These are phyloP conservation scores for Penicillium olsonii DNA, from an alignment of 2,329 filamentous ascomycete genomes.

Conservation along the genomic window DNA sequence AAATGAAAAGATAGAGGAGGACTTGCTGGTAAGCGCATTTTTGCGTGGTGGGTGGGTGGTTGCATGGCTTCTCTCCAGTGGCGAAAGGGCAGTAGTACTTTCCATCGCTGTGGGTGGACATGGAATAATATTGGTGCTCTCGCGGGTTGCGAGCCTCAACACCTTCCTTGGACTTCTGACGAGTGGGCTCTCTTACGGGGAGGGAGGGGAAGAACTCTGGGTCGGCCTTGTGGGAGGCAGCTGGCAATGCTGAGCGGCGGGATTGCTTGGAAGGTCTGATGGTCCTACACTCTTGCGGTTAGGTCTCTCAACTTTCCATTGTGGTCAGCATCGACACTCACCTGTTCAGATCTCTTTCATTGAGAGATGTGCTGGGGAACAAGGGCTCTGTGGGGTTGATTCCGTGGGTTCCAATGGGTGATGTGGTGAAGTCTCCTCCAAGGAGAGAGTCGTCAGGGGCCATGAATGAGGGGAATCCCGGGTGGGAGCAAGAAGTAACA, in stretches of 20 bases:
- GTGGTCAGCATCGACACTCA: constrained; percentile 25
- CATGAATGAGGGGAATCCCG: constrained; percentile 41
- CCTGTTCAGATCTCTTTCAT: constrained; percentile 45
- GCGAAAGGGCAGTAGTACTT: constrained; percentile 93
- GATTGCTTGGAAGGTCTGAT: constrained; percentile 42
- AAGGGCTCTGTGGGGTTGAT: constrained; percentile 42
- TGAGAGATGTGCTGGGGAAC: constrained; percentile 43
- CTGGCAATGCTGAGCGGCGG: constrained; percentile 38
- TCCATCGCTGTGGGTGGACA: constrained; percentile 62
- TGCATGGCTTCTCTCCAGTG: constrained; percentile 68
- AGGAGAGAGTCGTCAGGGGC: constrained; percentile 41
- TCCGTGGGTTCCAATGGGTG: constrained; percentile 36
- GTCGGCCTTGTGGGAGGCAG: constrained; percentile 38
- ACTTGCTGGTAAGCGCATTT: constrained; percentile 99
- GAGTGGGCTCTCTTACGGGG: constrained; percentile 35
- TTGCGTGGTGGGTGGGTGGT: constrained; percentile 89
- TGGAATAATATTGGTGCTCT: constrained; percentile 45
- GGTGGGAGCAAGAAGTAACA: constrained; percentile 42
- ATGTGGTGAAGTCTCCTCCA: constrained; percentile 37
- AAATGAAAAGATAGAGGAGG: background rate
- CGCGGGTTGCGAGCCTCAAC: constrained; percentile 41
- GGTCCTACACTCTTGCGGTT: constrained; percentile 33
- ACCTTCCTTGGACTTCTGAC: constrained; percentile 41
- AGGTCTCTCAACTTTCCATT: constrained; percentile 8
- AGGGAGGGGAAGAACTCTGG: constrained; percentile 39